Evolutionary conservation across 495 filamentous ascomycete species (phyloP).

Genomic region (Penicillium waksmanii): DNA sequence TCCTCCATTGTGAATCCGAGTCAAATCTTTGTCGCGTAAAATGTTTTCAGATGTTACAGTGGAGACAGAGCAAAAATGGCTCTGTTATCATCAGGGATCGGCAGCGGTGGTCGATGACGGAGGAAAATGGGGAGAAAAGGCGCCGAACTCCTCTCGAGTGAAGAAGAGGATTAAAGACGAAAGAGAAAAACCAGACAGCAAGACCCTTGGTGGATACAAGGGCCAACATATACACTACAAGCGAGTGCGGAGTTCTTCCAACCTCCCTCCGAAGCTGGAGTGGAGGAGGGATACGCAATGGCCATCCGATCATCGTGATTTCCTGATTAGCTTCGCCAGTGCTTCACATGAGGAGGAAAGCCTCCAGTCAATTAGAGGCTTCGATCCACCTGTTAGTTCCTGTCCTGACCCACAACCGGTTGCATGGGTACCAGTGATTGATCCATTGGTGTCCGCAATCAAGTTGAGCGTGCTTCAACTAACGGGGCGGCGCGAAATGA

Average conservation of each 20-base stretch:
- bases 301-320: constrained; percentile 12
- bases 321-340: constrained; percentile 8
- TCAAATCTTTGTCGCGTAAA: background rate
- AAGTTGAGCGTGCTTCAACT: constrained; percentile 4
- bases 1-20: constrained; percentile 13
- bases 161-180: background rate
- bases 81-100: background rate
- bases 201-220: background rate
- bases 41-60: background rate
- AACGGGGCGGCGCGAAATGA: background rate
- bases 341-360: constrained; percentile 6
- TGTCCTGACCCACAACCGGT: constrained; percentile 22
- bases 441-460: constrained; percentile 3
- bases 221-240: background rate
- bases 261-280: background rate
- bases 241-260: background rate
- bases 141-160: background rate
- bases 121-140: background rate
- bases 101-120: background rate
- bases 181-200: background rate
- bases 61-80: background rate
- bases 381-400: constrained; percentile 13
- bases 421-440: constrained; percentile 22
- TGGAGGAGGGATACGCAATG: constrained; percentile 12
- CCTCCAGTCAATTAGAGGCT: constrained; percentile 10